A percentile compares a stretch with the other conserved stretches of the same genome.
Conservation (phyloP, 2,329 filamentous ascomycete species). For the Botrytis porri region DNA sequence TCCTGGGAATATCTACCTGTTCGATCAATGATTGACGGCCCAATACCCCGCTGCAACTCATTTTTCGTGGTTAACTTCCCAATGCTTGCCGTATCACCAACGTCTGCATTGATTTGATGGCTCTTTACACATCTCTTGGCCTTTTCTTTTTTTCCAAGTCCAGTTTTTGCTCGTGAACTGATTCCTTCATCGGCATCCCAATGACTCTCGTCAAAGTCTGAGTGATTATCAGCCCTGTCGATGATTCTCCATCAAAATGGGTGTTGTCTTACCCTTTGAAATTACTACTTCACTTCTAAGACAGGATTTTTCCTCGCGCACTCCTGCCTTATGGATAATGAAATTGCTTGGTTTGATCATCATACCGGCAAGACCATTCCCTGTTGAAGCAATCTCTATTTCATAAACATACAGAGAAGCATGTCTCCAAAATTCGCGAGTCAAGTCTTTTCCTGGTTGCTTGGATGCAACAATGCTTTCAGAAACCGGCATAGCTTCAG, state of each 20-base stretch:
- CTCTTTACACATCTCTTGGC: neutral
- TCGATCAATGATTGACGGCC: neutral
- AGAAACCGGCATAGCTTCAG: neutral
- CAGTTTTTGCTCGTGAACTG: neutral
- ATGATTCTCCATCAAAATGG: neutral
- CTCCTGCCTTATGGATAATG: neutral
- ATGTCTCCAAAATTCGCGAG: neutral
- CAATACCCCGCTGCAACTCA: neutral
- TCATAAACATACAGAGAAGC: constrained; percentile 5
- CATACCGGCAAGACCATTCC: neutral
- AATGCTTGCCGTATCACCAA: neutral
- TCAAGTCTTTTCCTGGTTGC: neutral
- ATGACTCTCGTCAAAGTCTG: neutral
- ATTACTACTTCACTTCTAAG: neutral
- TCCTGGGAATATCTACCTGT: neutral
- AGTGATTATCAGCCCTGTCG: neutral
- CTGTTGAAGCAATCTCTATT: neutral
- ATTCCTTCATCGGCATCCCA: neutral
- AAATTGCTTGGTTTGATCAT: neutral
- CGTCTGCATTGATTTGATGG: neutral
- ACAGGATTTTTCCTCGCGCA: neutral
- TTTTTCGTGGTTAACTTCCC: neutral
- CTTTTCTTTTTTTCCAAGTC: neutral
- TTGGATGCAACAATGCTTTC: neutral
- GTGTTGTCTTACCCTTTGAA: neutral